Evolutionary conservation across 495 filamentous ascomycete species (phyloP).

Genomic region (Penicillium silybi): DNA sequence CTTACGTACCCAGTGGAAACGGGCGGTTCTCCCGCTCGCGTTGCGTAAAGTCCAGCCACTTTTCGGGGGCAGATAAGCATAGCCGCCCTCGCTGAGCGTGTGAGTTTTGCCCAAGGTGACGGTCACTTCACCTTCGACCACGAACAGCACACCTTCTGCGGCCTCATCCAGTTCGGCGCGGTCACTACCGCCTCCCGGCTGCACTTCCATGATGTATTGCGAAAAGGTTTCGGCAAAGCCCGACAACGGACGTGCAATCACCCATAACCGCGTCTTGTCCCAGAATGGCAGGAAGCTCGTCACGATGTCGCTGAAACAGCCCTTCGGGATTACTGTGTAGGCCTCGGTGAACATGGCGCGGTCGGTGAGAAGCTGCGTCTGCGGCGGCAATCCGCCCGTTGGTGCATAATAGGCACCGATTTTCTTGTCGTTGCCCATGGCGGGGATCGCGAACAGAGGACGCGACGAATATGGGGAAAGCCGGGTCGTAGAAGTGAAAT

Average conservation of each 20-base stretch:
- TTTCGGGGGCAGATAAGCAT: slow-evolving; percentile 22
- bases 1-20: slow-evolving; percentile 28
- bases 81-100: slow-evolving; percentile 22
- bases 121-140: slow-evolving; percentile 22
- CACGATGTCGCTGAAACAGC: slow-evolving; percentile 24
- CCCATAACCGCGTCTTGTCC: slow-evolving; percentile 26
- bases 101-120: slow-evolving; percentile 16
- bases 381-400: slow-evolving; percentile 22
- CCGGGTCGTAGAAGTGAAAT: not conserved
- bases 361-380: slow-evolving; percentile 24
- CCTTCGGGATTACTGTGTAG: slow-evolving; percentile 23
- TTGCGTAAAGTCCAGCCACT: slow-evolving; percentile 25
- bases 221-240: slow-evolving; percentile 28
- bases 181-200: slow-evolving; percentile 21
- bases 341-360: slow-evolving; percentile 29
- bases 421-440: slow-evolving; percentile 23
- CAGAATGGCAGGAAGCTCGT: slow-evolving; percentile 27
- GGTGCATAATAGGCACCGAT: slow-evolving; percentile 26
- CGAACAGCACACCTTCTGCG: slow-evolving; percentile 22
- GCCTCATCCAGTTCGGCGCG: slow-evolving; percentile 17
- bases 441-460: slow-evolving; percentile 3
- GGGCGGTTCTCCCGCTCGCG: slow-evolving; percentile 14
- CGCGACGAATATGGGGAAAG: not conserved
- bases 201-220: slow-evolving; percentile 29
- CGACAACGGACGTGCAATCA: slow-evolving; percentile 24